phyloP scores from a whole-genome alignment of 164 flowering plant genomes.

The Vitis riparia region DNA sequence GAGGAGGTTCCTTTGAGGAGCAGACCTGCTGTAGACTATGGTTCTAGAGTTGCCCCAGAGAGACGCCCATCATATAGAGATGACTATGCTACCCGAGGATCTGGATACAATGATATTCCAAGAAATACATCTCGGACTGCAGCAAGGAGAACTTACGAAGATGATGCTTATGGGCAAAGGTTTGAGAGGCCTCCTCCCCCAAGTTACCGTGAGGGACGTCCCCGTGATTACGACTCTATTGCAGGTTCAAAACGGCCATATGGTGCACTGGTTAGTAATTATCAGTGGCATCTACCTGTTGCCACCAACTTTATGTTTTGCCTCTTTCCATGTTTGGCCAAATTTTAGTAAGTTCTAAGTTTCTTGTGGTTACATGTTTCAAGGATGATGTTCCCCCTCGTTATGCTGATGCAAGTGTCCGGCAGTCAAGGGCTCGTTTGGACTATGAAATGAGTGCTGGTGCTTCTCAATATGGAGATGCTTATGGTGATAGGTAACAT shows the following conservation, averaged over 20 bases:
- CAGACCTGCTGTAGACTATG: conserved; percentile 66
- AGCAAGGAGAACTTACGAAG: conserved; percentile 68
- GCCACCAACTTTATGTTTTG: neutral
- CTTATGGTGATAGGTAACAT: conserved; percentile 71
- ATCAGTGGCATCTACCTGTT: neutral
- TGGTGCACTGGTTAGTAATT: conserved; percentile 61
- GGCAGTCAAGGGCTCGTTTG: conserved; percentile 89
- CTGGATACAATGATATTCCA: conserved; percentile 65
- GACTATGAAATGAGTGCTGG: conserved; percentile 69
- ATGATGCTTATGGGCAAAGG: conserved; percentile 79
- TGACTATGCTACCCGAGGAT: conserved; percentile 65
- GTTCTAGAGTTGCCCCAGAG: conserved; percentile 58
- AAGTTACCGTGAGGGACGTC: conserved; percentile 71
- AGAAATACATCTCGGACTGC: conserved; percentile 55
- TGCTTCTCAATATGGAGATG: conserved; percentile 72
- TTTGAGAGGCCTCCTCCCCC: conserved; percentile 83
- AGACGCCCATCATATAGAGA: conserved; percentile 73
- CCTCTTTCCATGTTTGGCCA: neutral
- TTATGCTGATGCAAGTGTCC: conserved; percentile 69
- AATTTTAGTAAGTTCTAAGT: neutral
- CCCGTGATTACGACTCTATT: conserved; percentile 74
- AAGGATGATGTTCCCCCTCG: conserved; percentile 93
- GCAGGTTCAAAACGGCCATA: conserved; percentile 93
- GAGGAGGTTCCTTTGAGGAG: conserved; percentile 80
- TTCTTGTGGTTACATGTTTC: neutral